Conservation (phyloP, 768 basidiomycete species). For the Infundibulicybe gibba region DNA sequence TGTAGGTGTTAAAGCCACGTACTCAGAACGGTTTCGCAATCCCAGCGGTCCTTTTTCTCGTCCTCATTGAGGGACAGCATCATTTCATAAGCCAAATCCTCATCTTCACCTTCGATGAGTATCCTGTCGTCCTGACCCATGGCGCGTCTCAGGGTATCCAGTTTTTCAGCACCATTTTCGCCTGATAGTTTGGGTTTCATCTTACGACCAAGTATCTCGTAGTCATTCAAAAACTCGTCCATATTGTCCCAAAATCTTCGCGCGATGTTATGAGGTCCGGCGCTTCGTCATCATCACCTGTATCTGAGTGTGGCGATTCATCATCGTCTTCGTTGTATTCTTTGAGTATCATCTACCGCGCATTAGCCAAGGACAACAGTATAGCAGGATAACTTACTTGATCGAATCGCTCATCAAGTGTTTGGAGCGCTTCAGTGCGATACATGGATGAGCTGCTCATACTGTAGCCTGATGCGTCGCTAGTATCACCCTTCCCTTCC, state of each 20-base stretch:
- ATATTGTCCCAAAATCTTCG: conserved; percentile 89
- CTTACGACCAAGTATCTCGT: conserved; percentile 86
- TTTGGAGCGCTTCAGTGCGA: conserved; percentile 84
- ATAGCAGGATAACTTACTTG: conserved; percentile 48
- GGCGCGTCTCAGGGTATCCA: conserved; percentile 74
- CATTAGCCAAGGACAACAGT: neutral
- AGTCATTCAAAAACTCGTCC: conserved; percentile 90
- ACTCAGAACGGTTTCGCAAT: conserved; percentile 96
- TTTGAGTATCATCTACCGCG: conserved; percentile 66
- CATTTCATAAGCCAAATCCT: conserved; percentile 42
- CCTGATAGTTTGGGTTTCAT: conserved; percentile 75
- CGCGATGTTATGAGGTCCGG: conserved; percentile 78
- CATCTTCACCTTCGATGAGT: conserved; percentile 34
- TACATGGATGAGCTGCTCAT: conserved; percentile 98
- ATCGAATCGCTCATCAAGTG: conserved; percentile 92
- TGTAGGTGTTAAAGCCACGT: conserved; percentile 25
- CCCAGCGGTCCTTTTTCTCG: conserved; percentile 81
- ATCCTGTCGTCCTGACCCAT: conserved; percentile 69
- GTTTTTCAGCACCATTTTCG: conserved; percentile 70
- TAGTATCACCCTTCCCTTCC: conserved; percentile 67
- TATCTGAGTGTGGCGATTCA: conserved; percentile 18
- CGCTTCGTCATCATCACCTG: conserved; percentile 52
- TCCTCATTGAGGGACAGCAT: conserved; percentile 40
- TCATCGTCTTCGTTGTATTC: conserved; percentile 68
- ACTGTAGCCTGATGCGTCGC: conserved; percentile 90